Evolutionary conservation across 2,329 filamentous ascomycete species (phyloP).

Genomic region (Ophiognomonia clavigignenti-juglandacearum): DNA sequence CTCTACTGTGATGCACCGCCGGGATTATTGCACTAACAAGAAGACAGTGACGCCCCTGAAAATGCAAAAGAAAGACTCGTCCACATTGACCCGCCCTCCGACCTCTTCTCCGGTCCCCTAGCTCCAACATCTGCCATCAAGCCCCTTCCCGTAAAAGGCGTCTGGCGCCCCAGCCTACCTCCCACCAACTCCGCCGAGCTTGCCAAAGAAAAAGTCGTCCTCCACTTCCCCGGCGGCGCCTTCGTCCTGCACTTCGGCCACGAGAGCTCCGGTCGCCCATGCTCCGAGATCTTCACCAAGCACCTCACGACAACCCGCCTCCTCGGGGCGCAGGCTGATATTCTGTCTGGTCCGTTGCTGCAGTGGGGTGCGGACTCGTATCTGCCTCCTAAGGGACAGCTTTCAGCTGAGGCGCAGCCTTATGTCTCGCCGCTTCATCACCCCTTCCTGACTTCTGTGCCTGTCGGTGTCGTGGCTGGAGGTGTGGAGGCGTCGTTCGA

Average conservation of each 20-base stretch:
- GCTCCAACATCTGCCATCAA: background rate
- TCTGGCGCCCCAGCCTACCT: slow-evolving; percentile 17
- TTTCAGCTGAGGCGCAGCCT: no score
- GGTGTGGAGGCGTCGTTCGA: no score
- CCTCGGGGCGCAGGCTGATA: no score
- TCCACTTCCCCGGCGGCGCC: slow-evolving; percentile 19
- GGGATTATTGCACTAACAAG: no score
- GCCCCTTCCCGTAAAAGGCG: slow-evolving; percentile 13
- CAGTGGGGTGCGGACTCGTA: no score
- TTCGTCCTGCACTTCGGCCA: slow-evolving; percentile 18
- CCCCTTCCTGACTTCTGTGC: no score
- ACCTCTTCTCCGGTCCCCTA: slow-evolving; percentile 14
- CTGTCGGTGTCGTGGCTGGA: no score
- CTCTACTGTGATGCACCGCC: no score
- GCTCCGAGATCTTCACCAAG: slow-evolving; percentile 5
- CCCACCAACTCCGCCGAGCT: background rate
- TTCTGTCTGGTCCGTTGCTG: no score
- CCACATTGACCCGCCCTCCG: slow-evolving; percentile 13
- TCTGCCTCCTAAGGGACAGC: no score
- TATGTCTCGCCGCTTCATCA: no score
- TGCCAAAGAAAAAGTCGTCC: slow-evolving; percentile 13
- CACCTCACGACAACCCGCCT: slow-evolving; percentile 10
- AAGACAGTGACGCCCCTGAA: slow-evolving; percentile 8
- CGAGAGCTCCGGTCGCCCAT: slow-evolving; percentile 4
- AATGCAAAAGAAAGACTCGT: slow-evolving; percentile 15